Conservation (phyloP, 2,329 filamentous ascomycete genomes). For the Aspergillus nomiae region DNA sequence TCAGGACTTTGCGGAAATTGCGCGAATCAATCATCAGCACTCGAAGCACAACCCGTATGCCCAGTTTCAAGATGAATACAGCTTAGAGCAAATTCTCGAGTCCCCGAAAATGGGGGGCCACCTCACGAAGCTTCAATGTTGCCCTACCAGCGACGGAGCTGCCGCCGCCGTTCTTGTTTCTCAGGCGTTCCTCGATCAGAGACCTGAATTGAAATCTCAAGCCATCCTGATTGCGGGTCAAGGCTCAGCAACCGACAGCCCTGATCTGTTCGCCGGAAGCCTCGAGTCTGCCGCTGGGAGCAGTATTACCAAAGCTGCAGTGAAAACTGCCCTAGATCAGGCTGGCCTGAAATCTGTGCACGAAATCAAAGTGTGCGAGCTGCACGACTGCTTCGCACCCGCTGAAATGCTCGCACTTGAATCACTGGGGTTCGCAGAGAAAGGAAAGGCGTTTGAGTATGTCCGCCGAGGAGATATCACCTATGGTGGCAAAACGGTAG, state of each 20-base stretch:
- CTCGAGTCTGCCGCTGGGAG: slow-evolving; percentile 60
- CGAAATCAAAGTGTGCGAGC: slow-evolving; percentile 81
- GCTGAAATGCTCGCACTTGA: slow-evolving; percentile 92
- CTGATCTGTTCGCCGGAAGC: slow-evolving; percentile 65
- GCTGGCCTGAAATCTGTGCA: slow-evolving; percentile 67
- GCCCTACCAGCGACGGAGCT: slow-evolving; percentile 88
- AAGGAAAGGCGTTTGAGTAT: slow-evolving; percentile 85
- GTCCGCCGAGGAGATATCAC: slow-evolving; percentile 85
- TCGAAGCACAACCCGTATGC: slow-evolving; percentile 90
- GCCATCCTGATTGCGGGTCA: slow-evolving; percentile 87
- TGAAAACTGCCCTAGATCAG: slow-evolving; percentile 40
- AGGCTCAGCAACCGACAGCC: slow-evolving; percentile 66
- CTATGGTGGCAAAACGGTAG: slow-evolving; percentile 72
- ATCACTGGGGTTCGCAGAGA: slow-evolving; percentile 73
- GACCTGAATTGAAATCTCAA: slow-evolving; percentile 75
- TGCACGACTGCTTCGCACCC: slow-evolving; percentile 98
- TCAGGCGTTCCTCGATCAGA: slow-evolving; percentile 78
- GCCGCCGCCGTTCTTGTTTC: slow-evolving; percentile 88
- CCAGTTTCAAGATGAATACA: slow-evolving; percentile 90
- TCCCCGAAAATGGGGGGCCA: slow-evolving; percentile 77
- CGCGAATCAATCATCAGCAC: slow-evolving; percentile 86
- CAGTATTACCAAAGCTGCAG: no score
- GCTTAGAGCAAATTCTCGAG: slow-evolving; percentile 74
- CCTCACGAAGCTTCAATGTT: slow-evolving; percentile 96
- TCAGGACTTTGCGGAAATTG: slow-evolving; percentile 93